Percentiles rank a stretch among this genome's conserved stretches.
These are phyloP conservation scores for Trametes cinnabarina DNA, from an alignment of 768 basidiomycete genomes.

Conservation along the genomic window DNA sequence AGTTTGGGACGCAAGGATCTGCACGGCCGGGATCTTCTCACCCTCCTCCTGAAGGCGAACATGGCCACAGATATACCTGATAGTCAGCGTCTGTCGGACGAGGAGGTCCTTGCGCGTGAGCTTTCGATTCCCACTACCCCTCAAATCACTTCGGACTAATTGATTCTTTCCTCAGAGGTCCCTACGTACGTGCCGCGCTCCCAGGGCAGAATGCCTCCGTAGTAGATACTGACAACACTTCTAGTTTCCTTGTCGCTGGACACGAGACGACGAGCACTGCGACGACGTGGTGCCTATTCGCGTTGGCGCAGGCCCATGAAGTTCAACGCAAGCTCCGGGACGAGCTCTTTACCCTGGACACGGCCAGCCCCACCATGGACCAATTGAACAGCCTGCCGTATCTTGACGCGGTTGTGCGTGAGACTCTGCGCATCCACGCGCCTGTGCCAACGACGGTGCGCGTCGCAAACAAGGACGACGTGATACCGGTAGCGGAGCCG, in stretches of 20 bases:
- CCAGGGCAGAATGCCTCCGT: no score
- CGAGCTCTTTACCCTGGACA: slow-evolving; percentile 42
- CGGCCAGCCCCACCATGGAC: slow-evolving; percentile 59
- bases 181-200: slow-evolving; percentile 9
- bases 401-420: slow-evolving; percentile 62
- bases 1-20: slow-evolving; percentile 35
- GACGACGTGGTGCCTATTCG: slow-evolving; percentile 37
- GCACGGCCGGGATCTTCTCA: slow-evolving; percentile 53
- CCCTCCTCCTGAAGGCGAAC: slow-evolving; percentile 61
- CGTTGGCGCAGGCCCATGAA: slow-evolving; percentile 37
- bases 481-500: slow-evolving; percentile 47
- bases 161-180: slow-evolving; percentile 9
- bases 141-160: not conserved
- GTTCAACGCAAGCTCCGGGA: slow-evolving; percentile 40
- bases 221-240: not conserved
- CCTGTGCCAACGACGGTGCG: slow-evolving; percentile 53
- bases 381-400: slow-evolving; percentile 63
- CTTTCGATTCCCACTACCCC: not conserved
- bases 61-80: slow-evolving; percentile 59
- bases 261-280: slow-evolving; percentile 45
- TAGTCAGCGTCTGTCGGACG: slow-evolving; percentile 56
- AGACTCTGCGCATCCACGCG: slow-evolving; percentile 55
- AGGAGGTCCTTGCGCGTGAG: slow-evolving; percentile 61
- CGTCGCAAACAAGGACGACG: slow-evolving; percentile 42
- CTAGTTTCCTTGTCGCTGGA: slow-evolving; percentile 32